Evolutionary conservation across 768 basidiomycete genomes (phyloP), one percentile per base, ranked within the genome.

Genomic region (Rhodotorula kratochvilovae): DNA sequence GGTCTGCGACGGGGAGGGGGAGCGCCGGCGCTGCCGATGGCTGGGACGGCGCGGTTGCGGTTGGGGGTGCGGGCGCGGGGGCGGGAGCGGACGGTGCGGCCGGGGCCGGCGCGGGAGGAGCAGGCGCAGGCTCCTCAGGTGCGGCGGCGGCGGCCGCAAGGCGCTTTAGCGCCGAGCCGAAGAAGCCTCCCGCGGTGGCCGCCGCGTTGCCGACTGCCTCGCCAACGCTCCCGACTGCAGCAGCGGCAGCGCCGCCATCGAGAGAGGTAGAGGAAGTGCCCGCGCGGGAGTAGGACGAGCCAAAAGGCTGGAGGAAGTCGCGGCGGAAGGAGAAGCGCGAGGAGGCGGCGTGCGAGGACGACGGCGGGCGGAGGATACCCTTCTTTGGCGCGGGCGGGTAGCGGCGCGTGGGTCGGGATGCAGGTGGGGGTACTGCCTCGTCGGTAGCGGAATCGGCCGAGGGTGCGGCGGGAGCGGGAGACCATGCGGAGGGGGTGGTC

Each of bases 1-100:
- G 84, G 19, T 90, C 86, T 76, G 84, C 27, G 46, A 73, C 45
- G 61, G 68, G 61, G 45, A 76, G 61, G 29, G 72, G n/a, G n/a
- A 17, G 56, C 33, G 63, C 36, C 2, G 60, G 16, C 48, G 51
- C 10, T 11, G 16, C 45, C 36, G 42, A 25, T n/a, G 56, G 62
- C 42, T 48, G 42, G 33, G 61, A 12, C 27, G 27, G 36, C 3
- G n/a, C n/a, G n/a, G n/a, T n/a, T n/a, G n/a, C n/a, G n/a, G n/a
- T n/a, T n/a, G n/a, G n/a, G n/a, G n/a, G n/a, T n/a, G n/a, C n/a
- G 51, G 33, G 12, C 66, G 54, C 23, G 55, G 55, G 7, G 13
- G 56, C 12, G 58, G 68, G n/a, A 39, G 46, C 29, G 63, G 68
- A 15, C 35, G 57, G 51, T 16, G 62, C 55, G 15, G 29, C 33